Evolutionary conservation across 2,329 filamentous ascomycete species (phyloP), one percentile per base, ranked within the genome.

Genomic region (Chalaropsis thielavioides): DNA sequence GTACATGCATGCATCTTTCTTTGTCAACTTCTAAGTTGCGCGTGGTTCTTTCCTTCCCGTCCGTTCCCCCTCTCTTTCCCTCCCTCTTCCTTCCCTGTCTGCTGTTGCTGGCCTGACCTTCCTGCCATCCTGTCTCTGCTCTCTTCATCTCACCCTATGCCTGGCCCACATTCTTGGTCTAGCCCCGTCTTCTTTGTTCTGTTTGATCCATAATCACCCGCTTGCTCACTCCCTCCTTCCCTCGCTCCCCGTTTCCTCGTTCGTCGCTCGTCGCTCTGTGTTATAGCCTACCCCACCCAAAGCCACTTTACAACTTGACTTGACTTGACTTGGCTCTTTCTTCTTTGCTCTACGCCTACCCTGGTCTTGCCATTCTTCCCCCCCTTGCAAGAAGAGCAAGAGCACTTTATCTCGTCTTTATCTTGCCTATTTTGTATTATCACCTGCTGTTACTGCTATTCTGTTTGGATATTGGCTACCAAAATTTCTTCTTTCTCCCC

Each of bases 151-250:
- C 27, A 58, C 27, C 46, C 27, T 46, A 11, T 10, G 35, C 35
- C 35, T 38, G 2, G 46, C 54, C 54, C 31, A 58, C 54, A 58
- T 58, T 58, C 54, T 58, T 58, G 54, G 54, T 58, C 31, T 58
- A 31, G 31, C 27, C 24, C 54, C 24, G 54, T 38, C 54, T 58
- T 58, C 51, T 38, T 58, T 58, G 54, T 58, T 58, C 54, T 19
- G 31, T 31, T 58, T 35, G 46, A 58, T 38, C 31, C 31, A 38
- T 58, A 58, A 38, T 38, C 31, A 38, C 19, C 54, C 31, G 54
- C 38, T 58, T 58, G 54, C 54, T n/a, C 54, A 19, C 19, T 46
- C 43, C 49, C 44, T 13, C 46, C 46, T 51, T 51, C 46, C 46
- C 46, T 27, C 46, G 10, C n/a, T 51, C 24, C 24, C 46, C 19